Evolutionary conservation across 148 eudicot genomes (phyloP), one percentile per base, ranked within the genome.

Genomic region (Pouteria glomerata): DNA sequence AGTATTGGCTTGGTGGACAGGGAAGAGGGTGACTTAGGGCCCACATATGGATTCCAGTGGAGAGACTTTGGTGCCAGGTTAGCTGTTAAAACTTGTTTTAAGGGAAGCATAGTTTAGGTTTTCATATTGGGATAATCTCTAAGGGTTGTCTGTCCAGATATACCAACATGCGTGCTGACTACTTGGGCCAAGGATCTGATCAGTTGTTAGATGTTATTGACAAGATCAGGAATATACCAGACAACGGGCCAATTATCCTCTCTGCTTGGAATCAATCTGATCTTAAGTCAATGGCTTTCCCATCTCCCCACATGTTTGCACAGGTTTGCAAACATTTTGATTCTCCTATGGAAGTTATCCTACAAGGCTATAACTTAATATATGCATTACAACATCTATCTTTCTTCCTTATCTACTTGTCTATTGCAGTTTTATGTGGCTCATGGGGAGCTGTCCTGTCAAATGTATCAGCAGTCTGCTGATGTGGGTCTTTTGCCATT

Each of bases 181-280:
- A 91, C 74, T 72, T 85, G 51, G 94, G 90, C 76, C 90, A 85
- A 80, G 97, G 97, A 69, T 76, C 79, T 79, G 97, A 91, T 81
- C 94, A 89, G 80, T 81, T 91, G 69, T 24, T 79, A 34, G 94
- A 89, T 84, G 90, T 91, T 75, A 85, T 91, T 63, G 50, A 86
- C 77, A 89, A 89, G 87, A 84, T 91, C 39, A 91, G 85, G 72
- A 89, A 82, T 77, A 89, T 81, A 65, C 97, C 94, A 55, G 85
- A 89, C 72, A 92, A 91, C 67, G 66, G 94, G 57, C 85, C 89
- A 34, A 91, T 89, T n/a, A 77, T 91, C 72, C 89, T 91, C 33
- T 85, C 97, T n/a, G 90, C 94, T 66, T 91, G 97, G 97, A 91
- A 91, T 66, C 97, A 94, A 65, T 81, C 94, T 70, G 94, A 85